Conservation (phyloP, 2,329 filamentous ascomycete species). For the Aulographum hederae region DNA sequence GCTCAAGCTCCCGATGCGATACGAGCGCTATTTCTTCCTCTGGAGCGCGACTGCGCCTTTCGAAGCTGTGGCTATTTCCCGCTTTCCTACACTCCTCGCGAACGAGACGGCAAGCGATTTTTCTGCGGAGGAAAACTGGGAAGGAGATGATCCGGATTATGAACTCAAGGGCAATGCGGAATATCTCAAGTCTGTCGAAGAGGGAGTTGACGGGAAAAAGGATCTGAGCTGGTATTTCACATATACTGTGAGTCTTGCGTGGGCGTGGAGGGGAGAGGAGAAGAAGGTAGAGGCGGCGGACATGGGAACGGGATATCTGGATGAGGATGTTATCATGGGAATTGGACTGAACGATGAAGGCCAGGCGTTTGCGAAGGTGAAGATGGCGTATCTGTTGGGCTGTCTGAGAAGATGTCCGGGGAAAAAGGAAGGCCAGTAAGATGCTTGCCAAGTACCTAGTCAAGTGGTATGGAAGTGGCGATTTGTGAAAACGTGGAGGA, state of each 20-base stretch:
- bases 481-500: too few species aligned
- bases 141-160: constrained; percentile 9
- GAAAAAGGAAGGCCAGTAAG: too few species aligned
- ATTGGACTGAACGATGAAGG: constrained; percentile 19
- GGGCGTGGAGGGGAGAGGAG: constrained; percentile 13
- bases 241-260: constrained; percentile 21
- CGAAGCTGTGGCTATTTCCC: constrained; percentile 16
- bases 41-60: constrained; percentile 19
- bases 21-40: constrained; percentile 20
- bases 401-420: neutral
- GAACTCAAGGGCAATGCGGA: constrained; percentile 3
- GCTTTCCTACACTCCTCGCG: constrained; percentile 15
- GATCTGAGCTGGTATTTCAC: constrained; percentile 16
- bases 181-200: neutral
- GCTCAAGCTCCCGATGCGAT: constrained; percentile 16
- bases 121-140: constrained; percentile 16
- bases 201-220: constrained; percentile 3
- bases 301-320: constrained; percentile 17
- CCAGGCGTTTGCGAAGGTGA: constrained; percentile 16
- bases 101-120: constrained; percentile 20
- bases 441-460: too few species aligned
- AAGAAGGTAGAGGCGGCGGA: constrained; percentile 7
- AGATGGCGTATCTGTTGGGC: constrained; percentile 7
- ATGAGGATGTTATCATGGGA: constrained; percentile 21
- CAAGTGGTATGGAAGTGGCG: too few species aligned